phyloP scores from a whole-genome alignment of 768 basidiomycete genomes.

The Suillus subalutaceus region DNA sequence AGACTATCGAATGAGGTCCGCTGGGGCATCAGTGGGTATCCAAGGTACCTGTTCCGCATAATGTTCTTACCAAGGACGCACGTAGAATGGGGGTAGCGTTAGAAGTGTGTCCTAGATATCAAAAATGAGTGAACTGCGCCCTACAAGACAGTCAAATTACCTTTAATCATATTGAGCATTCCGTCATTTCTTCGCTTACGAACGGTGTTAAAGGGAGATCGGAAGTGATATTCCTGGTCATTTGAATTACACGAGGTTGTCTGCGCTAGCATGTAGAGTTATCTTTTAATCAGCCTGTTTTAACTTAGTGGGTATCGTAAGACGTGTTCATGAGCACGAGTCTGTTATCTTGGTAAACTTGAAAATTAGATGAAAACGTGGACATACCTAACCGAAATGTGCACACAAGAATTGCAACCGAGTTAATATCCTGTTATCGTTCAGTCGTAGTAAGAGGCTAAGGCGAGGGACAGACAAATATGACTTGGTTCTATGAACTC shows the following conservation, averaged over 20 bases:
- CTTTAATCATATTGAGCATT: not conserved
- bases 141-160: not conserved
- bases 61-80: not conserved
- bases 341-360: not conserved
- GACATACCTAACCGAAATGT: not conserved
- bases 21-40: conserved; percentile 8
- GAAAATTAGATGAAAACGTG: not conserved
- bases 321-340: not conserved
- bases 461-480: not conserved
- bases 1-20: not conserved
- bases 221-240: not conserved
- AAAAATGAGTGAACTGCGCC: not conserved
- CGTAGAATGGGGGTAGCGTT: conserved; percentile 1
- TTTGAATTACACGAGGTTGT: not conserved
- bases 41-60: conserved; percentile 1
- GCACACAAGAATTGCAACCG: not conserved
- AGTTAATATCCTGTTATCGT: not conserved
- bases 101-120: not conserved
- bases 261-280: not conserved
- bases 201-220: not conserved
- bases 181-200: conserved; percentile 1
- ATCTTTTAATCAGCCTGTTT: not conserved
- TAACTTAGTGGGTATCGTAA: not conserved
- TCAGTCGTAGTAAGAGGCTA: too few species aligned
- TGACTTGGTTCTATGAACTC: not conserved